phyloP scores from a whole-genome alignment of 352 stramenopile species.

The Pythium insidiosum region DNA sequence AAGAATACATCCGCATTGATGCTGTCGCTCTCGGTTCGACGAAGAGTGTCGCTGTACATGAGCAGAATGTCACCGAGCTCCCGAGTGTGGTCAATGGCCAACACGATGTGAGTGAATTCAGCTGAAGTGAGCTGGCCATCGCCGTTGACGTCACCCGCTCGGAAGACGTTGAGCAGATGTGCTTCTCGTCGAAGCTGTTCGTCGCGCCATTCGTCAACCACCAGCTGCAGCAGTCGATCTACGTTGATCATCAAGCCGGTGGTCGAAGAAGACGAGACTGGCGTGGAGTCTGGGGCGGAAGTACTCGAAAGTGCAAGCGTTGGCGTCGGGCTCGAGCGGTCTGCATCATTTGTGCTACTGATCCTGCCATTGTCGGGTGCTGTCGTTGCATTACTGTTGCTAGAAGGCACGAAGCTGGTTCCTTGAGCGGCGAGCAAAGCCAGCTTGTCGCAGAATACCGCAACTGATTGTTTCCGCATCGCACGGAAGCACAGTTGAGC shows the following conservation, averaged over 20 bases:
- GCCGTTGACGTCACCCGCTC: slow-evolving; percentile 69
- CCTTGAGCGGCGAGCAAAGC: slow-evolving; percentile 32
- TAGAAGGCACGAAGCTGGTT: slow-evolving; percentile 8
- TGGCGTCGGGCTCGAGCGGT: neutral
- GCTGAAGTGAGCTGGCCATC: slow-evolving; percentile 67
- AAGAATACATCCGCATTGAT: slow-evolving; percentile 59
- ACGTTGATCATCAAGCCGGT: slow-evolving; percentile 45
- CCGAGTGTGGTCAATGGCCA: slow-evolving; percentile 59
- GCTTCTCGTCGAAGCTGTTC: slow-evolving; percentile 63
- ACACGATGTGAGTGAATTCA: slow-evolving; percentile 75
- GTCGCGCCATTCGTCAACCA: slow-evolving; percentile 54
- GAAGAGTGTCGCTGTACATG: slow-evolving; percentile 78
- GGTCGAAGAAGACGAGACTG: neutral
- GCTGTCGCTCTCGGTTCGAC: slow-evolving; percentile 43
- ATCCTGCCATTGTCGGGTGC: neutral
- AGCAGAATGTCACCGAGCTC: slow-evolving; percentile 63
- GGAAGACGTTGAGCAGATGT: slow-evolving; percentile 64
- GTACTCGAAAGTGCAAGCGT: too few relatives aligned
- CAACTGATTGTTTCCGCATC: slow-evolving; percentile 58
- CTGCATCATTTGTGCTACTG: neutral
- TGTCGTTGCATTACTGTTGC: neutral
- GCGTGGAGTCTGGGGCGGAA: too few relatives aligned
- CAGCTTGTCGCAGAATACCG: slow-evolving; percentile 58
- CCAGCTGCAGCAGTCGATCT: slow-evolving; percentile 58
- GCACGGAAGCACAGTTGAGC: slow-evolving; percentile 59